phyloP scores from a whole-genome alignment of 2,329 filamentous ascomycete species.

The Aspergillus sp. region DNA sequence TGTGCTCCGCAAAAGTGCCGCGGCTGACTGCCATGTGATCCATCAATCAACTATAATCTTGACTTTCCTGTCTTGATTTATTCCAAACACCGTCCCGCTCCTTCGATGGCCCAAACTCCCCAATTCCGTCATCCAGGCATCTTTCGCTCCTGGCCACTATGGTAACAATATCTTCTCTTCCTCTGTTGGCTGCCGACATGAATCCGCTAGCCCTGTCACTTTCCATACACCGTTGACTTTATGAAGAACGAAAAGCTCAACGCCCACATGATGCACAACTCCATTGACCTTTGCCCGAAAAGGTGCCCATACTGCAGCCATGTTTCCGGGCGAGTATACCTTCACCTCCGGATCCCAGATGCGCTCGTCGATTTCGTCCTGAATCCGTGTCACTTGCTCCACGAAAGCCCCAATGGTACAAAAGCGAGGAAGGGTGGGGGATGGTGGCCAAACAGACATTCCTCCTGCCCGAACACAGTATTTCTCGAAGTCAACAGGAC shows the following conservation, averaged over 20 bases:
- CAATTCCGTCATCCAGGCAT: neutral
- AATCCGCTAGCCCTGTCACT: conserved; percentile 39
- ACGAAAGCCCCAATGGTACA: conserved; percentile 40
- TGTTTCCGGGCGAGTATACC: conserved; percentile 30
- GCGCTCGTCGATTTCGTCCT: conserved; percentile 37
- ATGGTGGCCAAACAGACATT: conserved; percentile 38
- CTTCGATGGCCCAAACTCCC: neutral
- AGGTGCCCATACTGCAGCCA: conserved; percentile 39
- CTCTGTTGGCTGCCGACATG: conserved; percentile 34
- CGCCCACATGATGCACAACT: conserved; percentile 39
- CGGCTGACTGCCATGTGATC: neutral
- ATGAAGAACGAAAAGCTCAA: conserved; percentile 38
- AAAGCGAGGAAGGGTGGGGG: conserved; percentile 33
- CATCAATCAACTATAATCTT: neutral
- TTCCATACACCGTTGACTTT: conserved; percentile 38
- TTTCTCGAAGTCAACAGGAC: conserved; percentile 35
- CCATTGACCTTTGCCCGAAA: conserved; percentile 40
- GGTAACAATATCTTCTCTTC: conserved; percentile 28
- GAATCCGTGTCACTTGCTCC: conserved; percentile 32
- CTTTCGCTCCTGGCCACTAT: neutral
- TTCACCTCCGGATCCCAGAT: conserved; percentile 40
- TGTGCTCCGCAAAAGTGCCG: neutral
- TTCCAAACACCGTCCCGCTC: neutral
- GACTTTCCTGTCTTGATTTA: neutral
- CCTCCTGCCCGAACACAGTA: conserved; percentile 38